These are phyloP conservation scores for Kluyveromyces sp. DNA, from an alignment of 1,139 yeast species.

Conservation along the genomic window DNA sequence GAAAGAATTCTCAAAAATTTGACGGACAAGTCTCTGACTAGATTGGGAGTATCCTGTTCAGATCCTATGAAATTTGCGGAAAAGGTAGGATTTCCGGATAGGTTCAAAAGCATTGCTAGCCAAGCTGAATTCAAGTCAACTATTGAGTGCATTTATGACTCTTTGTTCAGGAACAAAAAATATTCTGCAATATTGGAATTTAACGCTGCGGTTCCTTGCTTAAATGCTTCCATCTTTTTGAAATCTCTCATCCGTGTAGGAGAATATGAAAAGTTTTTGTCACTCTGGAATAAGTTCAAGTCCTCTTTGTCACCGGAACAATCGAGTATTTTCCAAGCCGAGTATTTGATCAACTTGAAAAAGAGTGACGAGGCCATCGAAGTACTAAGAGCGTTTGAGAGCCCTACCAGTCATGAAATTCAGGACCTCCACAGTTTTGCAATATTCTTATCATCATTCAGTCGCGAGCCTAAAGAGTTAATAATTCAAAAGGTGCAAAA, in stretches of 20 bases:
- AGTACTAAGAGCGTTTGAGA: constrained; percentile 13
- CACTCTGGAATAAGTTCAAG: constrained; percentile 17
- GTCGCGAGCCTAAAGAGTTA: constrained; percentile 10
- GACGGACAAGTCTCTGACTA: constrained; percentile 19
- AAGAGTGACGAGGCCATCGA: constrained; percentile 22
- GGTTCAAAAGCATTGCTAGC: constrained; percentile 23
- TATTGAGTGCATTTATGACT: constrained; percentile 19
- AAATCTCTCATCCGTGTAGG: constrained; percentile 26
- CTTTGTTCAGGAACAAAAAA: constrained; percentile 16
- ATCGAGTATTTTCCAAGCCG: constrained; percentile 18
- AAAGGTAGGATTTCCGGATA: constrained; percentile 23
- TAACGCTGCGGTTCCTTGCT: constrained; percentile 24
- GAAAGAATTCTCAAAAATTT: constrained; percentile 20
- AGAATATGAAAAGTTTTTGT: constrained; percentile 16
- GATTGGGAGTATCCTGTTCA: constrained; percentile 14
- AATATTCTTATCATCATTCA: constrained; percentile 23
- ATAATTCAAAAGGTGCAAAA: constrained; percentile 17
- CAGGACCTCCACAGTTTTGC: constrained; percentile 23
- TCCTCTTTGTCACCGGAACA: constrained; percentile 13
- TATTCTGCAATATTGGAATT: constrained; percentile 19
- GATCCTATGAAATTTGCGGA: constrained; percentile 15
- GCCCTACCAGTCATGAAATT: constrained; percentile 15
- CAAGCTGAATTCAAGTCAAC: constrained; percentile 26
- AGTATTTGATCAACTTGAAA: constrained; percentile 20
- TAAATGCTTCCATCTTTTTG: constrained; percentile 21